Percentiles rank a stretch among this genome's conserved stretches.
phyloP scores from a whole-genome alignment of 2,329 filamentous ascomycete genomes.

The Sporothrix mexicana region DNA sequence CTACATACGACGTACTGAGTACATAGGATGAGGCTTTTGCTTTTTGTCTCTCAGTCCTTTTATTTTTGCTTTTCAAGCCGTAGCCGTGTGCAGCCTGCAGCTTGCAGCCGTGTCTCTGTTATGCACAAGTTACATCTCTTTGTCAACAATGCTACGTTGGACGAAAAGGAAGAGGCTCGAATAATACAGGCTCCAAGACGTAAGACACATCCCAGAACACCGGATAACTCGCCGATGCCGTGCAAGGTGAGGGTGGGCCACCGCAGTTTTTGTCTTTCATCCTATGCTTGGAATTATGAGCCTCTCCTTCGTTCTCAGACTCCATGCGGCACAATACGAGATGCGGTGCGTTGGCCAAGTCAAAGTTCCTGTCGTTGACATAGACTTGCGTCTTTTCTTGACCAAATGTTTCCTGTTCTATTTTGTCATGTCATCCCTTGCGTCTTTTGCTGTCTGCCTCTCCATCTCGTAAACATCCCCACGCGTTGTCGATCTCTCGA shows the following conservation, averaged over 20 bases:
- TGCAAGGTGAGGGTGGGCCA: background rate
- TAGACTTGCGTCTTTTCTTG: background rate
- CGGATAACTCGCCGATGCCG: background rate
- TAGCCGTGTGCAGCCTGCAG: background rate
- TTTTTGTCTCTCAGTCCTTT: too few relatives aligned
- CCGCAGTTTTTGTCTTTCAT: background rate
- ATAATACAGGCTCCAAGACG: too few relatives aligned
- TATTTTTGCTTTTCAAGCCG: background rate
- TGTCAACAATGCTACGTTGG: background rate
- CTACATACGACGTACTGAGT: too few relatives aligned
- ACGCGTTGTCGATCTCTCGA: background rate
- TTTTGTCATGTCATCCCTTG: background rate
- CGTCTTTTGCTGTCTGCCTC: background rate
- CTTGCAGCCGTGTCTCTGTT: background rate
- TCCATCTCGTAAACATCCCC: constrained; percentile 14
- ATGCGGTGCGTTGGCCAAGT: background rate
- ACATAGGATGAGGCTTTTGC: too few relatives aligned
- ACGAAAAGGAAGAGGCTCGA: background rate
- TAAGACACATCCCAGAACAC: too few relatives aligned
- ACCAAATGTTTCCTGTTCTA: background rate
- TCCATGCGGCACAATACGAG: constrained; percentile 16
- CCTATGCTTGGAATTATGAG: background rate
- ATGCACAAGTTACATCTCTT: background rate
- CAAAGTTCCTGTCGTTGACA: background rate
- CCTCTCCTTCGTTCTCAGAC: background rate